Conservation (phyloP, 208 protist genomes). For the Trichomonas tenax region DNA sequence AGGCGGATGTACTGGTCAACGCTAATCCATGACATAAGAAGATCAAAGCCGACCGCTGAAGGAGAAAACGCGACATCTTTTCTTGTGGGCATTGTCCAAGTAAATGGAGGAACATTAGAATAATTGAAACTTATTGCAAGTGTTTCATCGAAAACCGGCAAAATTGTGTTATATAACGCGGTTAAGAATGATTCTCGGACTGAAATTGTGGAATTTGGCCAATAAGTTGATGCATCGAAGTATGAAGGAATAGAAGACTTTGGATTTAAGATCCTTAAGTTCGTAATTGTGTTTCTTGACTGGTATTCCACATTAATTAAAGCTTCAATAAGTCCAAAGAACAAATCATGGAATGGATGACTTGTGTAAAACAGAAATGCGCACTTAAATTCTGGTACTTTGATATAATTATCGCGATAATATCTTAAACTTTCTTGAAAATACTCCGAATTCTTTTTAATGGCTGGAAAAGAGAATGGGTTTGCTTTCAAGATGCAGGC, state of each 20-base stretch:
- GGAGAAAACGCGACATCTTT: background rate
- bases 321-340: background rate
- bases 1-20: background rate
- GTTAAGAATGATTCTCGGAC: background rate
- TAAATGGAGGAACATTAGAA: background rate
- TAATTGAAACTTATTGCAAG: background rate
- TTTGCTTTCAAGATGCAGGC: background rate
- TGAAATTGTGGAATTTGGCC: background rate
- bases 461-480: background rate
- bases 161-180: background rate
- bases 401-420: background rate
- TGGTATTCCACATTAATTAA: background rate
- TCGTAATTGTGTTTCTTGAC: background rate
- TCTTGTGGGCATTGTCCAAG: background rate
- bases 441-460: background rate
- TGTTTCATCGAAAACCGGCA: background rate
- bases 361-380: background rate
- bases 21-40: background rate
- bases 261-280: background rate
- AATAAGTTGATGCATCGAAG: background rate
- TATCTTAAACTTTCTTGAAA: background rate
- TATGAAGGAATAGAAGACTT: background rate
- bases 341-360: background rate
- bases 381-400: background rate
- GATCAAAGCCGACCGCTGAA: background rate